phyloP scores from a whole-genome alignment of 1,139 yeast species.

The Debaryomyces udenii region DNA sequence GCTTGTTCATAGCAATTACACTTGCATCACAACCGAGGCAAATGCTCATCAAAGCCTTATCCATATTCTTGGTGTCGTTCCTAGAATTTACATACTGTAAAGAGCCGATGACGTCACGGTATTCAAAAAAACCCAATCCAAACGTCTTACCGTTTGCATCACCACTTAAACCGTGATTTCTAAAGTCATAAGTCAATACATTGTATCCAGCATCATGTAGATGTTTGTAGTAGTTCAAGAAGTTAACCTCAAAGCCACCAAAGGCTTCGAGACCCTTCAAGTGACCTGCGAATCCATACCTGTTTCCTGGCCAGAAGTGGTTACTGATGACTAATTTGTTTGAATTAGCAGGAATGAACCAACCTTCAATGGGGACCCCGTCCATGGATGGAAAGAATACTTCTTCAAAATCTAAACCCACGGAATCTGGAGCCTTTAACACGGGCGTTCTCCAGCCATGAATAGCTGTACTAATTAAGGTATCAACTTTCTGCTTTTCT shows the following conservation, averaged over 20 bases:
- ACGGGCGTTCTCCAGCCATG: constrained; percentile 12
- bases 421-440: constrained; percentile 7
- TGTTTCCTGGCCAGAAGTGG: constrained; percentile 12
- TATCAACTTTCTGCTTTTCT: constrained; percentile 9
- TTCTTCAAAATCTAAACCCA: constrained; percentile 11
- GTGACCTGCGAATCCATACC: constrained; percentile 12
- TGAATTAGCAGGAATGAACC: constrained; percentile 11
- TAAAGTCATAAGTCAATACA: constrained; percentile 11
- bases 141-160: constrained; percentile 11
- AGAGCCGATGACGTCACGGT: constrained; percentile 13
- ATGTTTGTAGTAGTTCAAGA: constrained; percentile 10
- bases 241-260: constrained; percentile 14
- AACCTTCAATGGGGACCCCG: constrained; percentile 11
- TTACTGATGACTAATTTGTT: constrained; percentile 10
- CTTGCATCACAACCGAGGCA: constrained; percentile 12
- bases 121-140: constrained; percentile 10
- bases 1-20: constrained; percentile 7
- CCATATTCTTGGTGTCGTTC: constrained; percentile 11
- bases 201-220: constrained; percentile 13
- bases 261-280: constrained; percentile 4
- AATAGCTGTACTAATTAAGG: constrained; percentile 1
- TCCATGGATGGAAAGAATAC: constrained; percentile 10
- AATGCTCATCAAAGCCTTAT: constrained; percentile 9
- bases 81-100: constrained; percentile 10
- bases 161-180: too few species aligned